Evolutionary conservation across 2,329 filamentous ascomycete genomes (phyloP).

Genomic region (Botrytis cinerea): DNA sequence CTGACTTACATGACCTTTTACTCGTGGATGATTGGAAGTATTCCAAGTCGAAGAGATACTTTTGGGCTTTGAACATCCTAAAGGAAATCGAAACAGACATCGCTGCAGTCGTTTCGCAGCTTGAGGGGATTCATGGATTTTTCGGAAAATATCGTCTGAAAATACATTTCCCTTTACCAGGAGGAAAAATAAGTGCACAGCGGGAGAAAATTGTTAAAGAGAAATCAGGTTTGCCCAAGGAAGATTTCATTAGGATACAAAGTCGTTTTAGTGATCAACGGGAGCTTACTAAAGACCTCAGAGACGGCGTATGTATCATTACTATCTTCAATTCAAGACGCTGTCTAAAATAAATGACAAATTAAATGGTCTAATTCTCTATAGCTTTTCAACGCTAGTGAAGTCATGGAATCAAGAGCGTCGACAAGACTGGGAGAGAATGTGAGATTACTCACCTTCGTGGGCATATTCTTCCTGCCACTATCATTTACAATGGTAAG

Average conservation of each 20-base stretch:
- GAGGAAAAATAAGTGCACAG: not conserved
- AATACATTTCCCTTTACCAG: not conserved
- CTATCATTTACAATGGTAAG: not conserved
- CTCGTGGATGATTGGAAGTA: not conserved
- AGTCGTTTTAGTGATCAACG: not conserved
- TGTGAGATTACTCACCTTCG: not conserved
- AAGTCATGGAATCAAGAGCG: not conserved
- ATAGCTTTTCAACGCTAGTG: not conserved
- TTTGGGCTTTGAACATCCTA: not conserved
- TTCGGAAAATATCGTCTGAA: accelerated
- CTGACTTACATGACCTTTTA: not conserved
- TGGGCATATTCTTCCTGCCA: not conserved
- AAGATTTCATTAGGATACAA: not conserved
- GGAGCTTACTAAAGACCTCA: not conserved
- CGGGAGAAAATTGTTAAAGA: not conserved
- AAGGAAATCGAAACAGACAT: not conserved
- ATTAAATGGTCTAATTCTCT: too few relatives aligned
- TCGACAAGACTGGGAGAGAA: not conserved
- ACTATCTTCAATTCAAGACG: too few relatives aligned
- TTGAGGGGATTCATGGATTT: not conserved
- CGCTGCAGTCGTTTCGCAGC: not conserved
- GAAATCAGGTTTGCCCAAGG: accelerated
- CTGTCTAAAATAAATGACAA: too few relatives aligned
- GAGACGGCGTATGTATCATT: not conserved
- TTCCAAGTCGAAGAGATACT: not conserved